Conservation (phyloP, 768 basidiomycete species). For the Psilocybe subaeruginosa region DNA sequence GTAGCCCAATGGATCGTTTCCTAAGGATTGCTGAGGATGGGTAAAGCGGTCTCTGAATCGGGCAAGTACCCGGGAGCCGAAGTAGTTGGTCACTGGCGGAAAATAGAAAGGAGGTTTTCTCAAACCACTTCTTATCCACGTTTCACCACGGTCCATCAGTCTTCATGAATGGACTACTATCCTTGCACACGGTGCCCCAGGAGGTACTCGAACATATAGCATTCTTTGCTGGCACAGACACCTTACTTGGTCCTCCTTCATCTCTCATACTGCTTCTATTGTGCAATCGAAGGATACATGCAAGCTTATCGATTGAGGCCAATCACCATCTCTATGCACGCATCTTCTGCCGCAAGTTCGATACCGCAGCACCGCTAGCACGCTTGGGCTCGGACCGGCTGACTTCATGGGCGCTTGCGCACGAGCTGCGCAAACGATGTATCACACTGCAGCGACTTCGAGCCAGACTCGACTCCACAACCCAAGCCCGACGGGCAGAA, state of each 20-base stretch:
- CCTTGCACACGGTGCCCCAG: slow-evolving; percentile 60
- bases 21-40: no score
- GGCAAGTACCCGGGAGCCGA: slow-evolving; percentile 21
- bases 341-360: slow-evolving; percentile 73
- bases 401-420: slow-evolving; percentile 49
- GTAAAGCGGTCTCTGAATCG: slow-evolving; percentile 4
- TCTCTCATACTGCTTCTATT: slow-evolving; percentile 58
- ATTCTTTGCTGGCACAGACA: slow-evolving; percentile 57
- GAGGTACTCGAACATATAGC: slow-evolving; percentile 85
- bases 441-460: slow-evolving; percentile 59
- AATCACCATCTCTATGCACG: slow-evolving; percentile 77
- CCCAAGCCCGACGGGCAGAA: slow-evolving; percentile 23
- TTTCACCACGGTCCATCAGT: slow-evolving; percentile 3
- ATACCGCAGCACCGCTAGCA: slow-evolving; percentile 49
- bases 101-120: slow-evolving; percentile 16
- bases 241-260: slow-evolving; percentile 62
- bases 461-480: slow-evolving; percentile 39
- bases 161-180: slow-evolving; percentile 28
- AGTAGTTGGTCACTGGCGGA: slow-evolving; percentile 11
- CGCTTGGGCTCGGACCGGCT: slow-evolving; percentile 48
- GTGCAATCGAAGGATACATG: slow-evolving; percentile 50
- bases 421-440: slow-evolving; percentile 70
- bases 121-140: slow-evolving; percentile 5
- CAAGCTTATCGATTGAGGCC: slow-evolving; percentile 47
- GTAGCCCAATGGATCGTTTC: no score